Evolutionary conservation across 73 alveolate species (phyloP), one percentile per base, ranked within the genome.

Genomic region (Blepharisma stoltei): DNA sequence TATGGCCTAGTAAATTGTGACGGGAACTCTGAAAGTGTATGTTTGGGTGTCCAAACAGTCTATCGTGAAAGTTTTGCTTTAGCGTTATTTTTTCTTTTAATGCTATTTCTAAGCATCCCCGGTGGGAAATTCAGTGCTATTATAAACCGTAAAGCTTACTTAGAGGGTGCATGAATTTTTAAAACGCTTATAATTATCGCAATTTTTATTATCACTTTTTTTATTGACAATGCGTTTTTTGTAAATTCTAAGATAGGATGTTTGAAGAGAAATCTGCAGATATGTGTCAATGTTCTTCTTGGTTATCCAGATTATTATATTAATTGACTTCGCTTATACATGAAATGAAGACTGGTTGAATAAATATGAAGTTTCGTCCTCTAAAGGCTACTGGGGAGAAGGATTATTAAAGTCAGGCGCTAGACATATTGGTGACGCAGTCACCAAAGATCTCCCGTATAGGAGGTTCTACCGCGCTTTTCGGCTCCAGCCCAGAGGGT

Each of bases 41-140:
- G 73, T 5, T 5, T 60, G 0, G 73, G 73, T 8, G 73, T 60
- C 5, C 23, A 14, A 8, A 60, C 73, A 1, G 23, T 60, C 73
- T 60, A 60, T 38, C 14, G 73, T 2, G 73, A 60, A 60, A 60
- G 73, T 25, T 60, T 60, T 25, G 23, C 73, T 14, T 60, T 60
- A 60, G 73, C 23, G 18, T 8, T 60, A 9, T 60, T 60, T 25
- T 60, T 14, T 47, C 23, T 60, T 25, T 60, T 14, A 18, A 60
- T 60, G 73, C 38, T 60, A 14, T 25, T 60, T 9, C 46, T n/a
- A 14, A 14, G 46, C 14, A 8, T 60, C 18, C 73, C 73, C 2
- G 73, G 73, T 3, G 73, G 73, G 4, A 60, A 38, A 18, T n/a
- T 25, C 14, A 14, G 46, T 9, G 18, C 46, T 14, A 25, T n/a